Conservation (phyloP, 495 filamentous ascomycete species). For the Penicillium verhagenii region DNA sequence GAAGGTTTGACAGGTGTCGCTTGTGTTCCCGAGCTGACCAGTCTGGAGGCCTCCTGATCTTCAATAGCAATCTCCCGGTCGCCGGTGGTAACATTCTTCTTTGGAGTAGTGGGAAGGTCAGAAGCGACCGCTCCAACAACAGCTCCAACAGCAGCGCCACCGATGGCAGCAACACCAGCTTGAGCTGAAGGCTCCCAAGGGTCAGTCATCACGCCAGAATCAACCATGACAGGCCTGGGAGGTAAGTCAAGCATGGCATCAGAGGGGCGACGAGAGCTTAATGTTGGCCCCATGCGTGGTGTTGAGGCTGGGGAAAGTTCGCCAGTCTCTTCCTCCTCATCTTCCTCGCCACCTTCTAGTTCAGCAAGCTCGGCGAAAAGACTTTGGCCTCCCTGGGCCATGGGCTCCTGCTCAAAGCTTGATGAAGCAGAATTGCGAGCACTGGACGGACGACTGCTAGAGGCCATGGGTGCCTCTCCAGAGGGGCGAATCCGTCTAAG, state of each 20-base stretch:
- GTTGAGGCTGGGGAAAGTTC: slow-evolving; percentile 52
- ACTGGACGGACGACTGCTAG: slow-evolving; percentile 47
- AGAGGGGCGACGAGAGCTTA: slow-evolving; percentile 40
- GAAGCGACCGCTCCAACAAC: slow-evolving; percentile 2
- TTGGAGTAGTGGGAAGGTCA: slow-evolving; percentile 23
- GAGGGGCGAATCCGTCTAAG: slow-evolving; percentile 61
- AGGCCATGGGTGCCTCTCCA: slow-evolving; percentile 61
- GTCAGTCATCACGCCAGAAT: slow-evolving; percentile 88
- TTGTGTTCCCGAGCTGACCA: slow-evolving; percentile 39
- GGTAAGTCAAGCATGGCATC: slow-evolving; percentile 28
- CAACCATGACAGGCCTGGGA: slow-evolving; percentile 61
- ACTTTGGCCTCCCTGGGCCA: slow-evolving; percentile 65
- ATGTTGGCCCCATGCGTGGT: slow-evolving; percentile 44
- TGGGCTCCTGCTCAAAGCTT: slow-evolving; percentile 44
- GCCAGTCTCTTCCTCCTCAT: slow-evolving; percentile 55
- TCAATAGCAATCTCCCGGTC: slow-evolving; percentile 22
- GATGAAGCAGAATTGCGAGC: slow-evolving; percentile 51
- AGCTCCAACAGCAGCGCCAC: slow-evolving; percentile 9
- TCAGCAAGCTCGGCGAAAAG: slow-evolving; percentile 88
- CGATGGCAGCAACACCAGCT: not conserved
- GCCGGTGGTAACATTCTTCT: slow-evolving; percentile 5
- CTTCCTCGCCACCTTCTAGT: slow-evolving; percentile 63
- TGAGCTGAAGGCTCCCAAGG: slow-evolving; percentile 44
- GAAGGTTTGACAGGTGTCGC: slow-evolving; percentile 34
- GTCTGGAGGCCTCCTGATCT: slow-evolving; percentile 14